A percentile compares a stretch with the other conserved stretches of the same genome.
These are phyloP conservation scores for Balamuthia mandrillaris DNA, from an alignment of 208 protist species.

Conservation along the genomic window DNA sequence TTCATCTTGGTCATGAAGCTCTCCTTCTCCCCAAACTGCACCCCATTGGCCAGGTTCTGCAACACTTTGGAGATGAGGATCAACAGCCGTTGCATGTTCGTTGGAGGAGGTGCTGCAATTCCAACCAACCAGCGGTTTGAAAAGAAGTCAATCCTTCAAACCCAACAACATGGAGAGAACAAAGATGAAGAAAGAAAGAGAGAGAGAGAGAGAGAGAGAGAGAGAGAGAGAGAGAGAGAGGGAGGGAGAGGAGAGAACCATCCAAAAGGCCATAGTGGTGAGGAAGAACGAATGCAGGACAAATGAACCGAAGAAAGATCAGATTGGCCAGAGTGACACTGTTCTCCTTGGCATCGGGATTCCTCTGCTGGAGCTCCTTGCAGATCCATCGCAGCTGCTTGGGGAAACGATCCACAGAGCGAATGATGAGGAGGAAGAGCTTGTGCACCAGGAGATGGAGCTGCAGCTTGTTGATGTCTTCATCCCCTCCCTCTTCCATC, in stretches of 20 bases:
- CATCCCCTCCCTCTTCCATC: background rate
- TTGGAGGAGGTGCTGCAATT: background rate
- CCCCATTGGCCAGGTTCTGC: slow-evolving; percentile 20
- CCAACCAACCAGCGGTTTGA: background rate
- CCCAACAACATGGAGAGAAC: background rate
- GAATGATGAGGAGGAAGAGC: background rate
- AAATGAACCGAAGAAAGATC: slow-evolving; percentile 31
- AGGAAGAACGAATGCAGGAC: too few species aligned
- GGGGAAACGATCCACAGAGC: background rate
- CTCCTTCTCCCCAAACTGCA: slow-evolving; percentile 12
- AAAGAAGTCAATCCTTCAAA: background rate
- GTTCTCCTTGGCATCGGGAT: background rate
- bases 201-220: background rate
- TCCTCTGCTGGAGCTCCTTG: background rate
- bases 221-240: background rate
- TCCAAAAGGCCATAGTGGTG: background rate
- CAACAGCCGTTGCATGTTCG: background rate
- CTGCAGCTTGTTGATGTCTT: background rate
- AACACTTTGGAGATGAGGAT: slow-evolving; percentile 2
- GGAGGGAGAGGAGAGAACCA: background rate
- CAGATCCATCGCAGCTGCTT: background rate
- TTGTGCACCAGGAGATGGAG: background rate
- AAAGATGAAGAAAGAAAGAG: background rate
- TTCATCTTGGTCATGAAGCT: slow-evolving; percentile 37
- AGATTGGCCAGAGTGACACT: slow-evolving; percentile 20